Evolutionary conservation across 2,329 filamentous ascomycete species (phyloP), one percentile per base, ranked within the genome.

Genomic region (Alternaria infectoria): DNA sequence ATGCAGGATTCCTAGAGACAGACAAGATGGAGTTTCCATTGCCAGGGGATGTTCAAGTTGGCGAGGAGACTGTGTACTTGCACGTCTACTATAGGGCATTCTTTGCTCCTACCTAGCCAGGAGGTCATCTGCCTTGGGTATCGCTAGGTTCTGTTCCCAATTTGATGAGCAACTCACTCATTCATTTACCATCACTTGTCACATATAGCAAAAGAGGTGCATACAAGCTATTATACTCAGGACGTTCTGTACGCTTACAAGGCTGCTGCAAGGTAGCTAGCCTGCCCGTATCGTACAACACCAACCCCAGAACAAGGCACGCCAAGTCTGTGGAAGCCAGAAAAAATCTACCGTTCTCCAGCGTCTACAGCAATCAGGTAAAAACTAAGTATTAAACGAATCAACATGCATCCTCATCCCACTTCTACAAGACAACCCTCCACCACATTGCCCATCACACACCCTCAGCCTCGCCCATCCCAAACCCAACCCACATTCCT

Each of bases 31-130:
- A 51, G 3, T 75, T 62, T 13, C 61, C 57, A 45, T 57, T 80
- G 66, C 71, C 77, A 2, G 76, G 77, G 3, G 77, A 79, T 51
- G 63, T 69, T 2, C 43, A 67, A 19, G 11, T 30, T 3, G 73
- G 72, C 2, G 74, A 77, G 54, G 76, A 79, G 50, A 65, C 21
- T 5, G 70, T 77, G 2, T 44, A 73, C 45, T 28, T 78, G 17
- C 70, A 74, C 36, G 49, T 74, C 2, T 78, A 72, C 49, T 40
- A 40, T 40, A 40, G 32, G 32, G 15, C 15, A n/a, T 40, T 40
- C 32, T 40, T 40, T 40, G 32, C 8, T 10, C 32, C 32, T 40
- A 40, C 32, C 3, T 40, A 40, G 32, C 7, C 32, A n/a, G 32
- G 3, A 17, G 2, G 9, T 40, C n/a, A 40, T 3, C 36, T 40